These are phyloP conservation scores for Detonula confervacea DNA, from an alignment of 352 stramenopile species.

Conservation along the genomic window DNA sequence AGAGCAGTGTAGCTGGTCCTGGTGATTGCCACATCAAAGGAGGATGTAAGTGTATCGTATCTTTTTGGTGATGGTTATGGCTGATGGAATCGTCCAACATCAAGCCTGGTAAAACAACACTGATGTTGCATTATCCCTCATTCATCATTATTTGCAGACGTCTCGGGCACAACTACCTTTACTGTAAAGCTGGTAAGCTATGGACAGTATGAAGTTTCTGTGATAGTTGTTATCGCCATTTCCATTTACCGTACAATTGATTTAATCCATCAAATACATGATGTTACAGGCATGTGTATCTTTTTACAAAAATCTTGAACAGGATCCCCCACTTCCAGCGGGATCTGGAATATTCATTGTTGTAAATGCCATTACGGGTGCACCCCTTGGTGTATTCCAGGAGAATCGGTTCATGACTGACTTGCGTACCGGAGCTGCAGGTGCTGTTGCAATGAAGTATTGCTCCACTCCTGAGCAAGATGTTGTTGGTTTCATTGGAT, in stretches of 20 bases:
- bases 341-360: conserved; percentile 87
- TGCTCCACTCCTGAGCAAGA: conserved; percentile 69
- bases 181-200: conserved; percentile 83
- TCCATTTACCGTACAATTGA: too few relatives aligned
- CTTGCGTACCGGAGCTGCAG: conserved; percentile 85
- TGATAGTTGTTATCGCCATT: too few relatives aligned
- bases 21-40: conserved; percentile 89
- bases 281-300: conserved; percentile 67
- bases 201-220: too few relatives aligned
- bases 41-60: conserved; percentile 80
- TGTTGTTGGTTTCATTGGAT: conserved; percentile 86
- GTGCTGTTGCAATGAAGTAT: conserved; percentile 86
- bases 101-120: too few relatives aligned
- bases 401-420: conserved; percentile 89
- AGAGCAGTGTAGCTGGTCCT: conserved; percentile 81
- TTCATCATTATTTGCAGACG: conserved; percentile 22
- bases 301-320: conserved; percentile 88
- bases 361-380: conserved; percentile 84
- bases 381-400: conserved; percentile 85
- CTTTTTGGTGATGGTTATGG: too few relatives aligned
- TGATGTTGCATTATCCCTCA: background rate
- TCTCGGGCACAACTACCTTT: conserved; percentile 82
- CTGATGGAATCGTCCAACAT: too few relatives aligned
- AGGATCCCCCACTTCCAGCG: conserved; percentile 77
- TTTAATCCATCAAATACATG: too few relatives aligned